A percentile compares a stretch with the other conserved stretches of the same genome.
phyloP scores from a whole-genome alignment of 495 filamentous ascomycete genomes.

The Podospora anserina region DNA sequence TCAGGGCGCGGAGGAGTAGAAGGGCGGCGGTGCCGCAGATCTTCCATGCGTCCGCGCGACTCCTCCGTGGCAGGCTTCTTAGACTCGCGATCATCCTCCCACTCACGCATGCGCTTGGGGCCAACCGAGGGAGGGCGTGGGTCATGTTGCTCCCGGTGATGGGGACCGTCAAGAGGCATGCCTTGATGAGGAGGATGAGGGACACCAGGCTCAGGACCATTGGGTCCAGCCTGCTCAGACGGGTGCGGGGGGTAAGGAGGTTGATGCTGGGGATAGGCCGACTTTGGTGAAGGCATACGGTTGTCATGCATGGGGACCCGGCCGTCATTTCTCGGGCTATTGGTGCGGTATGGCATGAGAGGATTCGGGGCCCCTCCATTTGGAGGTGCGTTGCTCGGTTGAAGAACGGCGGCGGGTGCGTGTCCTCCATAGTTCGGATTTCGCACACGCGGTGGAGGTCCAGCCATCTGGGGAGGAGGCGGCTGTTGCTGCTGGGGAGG shows the following conservation, averaged over 20 bases:
- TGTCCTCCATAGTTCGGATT: constrained; percentile 69
- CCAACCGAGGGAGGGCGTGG: constrained; percentile 68
- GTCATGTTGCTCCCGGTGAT: constrained; percentile 66
- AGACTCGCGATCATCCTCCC: constrained; percentile 75
- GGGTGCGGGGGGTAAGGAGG: constrained; percentile 68
- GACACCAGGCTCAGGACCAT: constrained; percentile 71
- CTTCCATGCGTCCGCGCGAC: constrained; percentile 77
- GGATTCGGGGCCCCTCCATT: constrained; percentile 56
- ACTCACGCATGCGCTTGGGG: constrained; percentile 82
- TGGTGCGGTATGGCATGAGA: constrained; percentile 73
- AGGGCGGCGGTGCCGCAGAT: constrained; percentile 71
- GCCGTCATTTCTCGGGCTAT: constrained; percentile 79
- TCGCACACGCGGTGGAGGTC: constrained; percentile 53
- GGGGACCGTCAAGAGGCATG: constrained; percentile 66
- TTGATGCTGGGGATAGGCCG: constrained; percentile 74
- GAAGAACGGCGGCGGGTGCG: constrained; percentile 52
- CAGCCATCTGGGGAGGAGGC: constrained; percentile 43
- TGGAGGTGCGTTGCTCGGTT: constrained; percentile 21
- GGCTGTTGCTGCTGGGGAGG: constrained; percentile 53
- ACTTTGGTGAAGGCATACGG: constrained; percentile 77
- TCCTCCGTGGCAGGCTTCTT: constrained; percentile 92
- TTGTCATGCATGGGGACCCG: constrained; percentile 73
- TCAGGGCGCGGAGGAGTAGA: constrained; percentile 64
- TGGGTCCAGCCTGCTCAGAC: constrained; percentile 54
- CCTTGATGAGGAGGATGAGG: constrained; percentile 68